phyloP scores from a whole-genome alignment of 2,329 filamentous ascomycete species.

The Sporothrix schenckii region DNA sequence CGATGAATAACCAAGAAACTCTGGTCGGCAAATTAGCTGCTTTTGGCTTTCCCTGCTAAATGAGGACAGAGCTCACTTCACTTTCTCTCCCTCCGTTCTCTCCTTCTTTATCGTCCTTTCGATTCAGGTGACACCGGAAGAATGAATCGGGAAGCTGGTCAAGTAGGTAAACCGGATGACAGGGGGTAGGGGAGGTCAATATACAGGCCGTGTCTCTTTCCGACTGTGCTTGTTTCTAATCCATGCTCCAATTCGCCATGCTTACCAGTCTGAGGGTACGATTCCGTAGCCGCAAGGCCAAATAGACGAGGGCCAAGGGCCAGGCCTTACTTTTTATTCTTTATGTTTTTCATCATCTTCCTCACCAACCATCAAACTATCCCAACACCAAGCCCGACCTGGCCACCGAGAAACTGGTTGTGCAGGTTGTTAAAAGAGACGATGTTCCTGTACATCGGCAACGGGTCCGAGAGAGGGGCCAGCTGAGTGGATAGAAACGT shows the following conservation, averaged over 20 bases:
- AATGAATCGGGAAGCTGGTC: conserved; percentile 16
- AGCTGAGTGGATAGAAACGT: background rate
- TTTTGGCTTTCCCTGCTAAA: background rate
- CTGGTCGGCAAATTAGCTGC: background rate
- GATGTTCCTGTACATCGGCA: background rate
- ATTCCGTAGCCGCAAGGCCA: no score
- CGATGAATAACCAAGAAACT: background rate
- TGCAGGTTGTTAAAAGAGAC: background rate
- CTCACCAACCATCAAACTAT: background rate
- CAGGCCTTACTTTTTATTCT: background rate
- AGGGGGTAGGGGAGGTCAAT: conserved; percentile 20
- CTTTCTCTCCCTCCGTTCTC: background rate
- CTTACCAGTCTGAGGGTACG: no score
- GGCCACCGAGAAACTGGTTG: background rate
- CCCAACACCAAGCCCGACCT: background rate
- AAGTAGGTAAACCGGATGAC: background rate
- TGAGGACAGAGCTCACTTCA: background rate
- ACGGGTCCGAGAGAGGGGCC: background rate
- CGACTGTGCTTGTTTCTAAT: no score
- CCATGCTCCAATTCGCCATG: no score
- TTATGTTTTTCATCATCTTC: background rate
- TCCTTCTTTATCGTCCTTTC: background rate
- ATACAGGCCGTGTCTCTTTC: conserved; percentile 15
- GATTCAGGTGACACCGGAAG: conserved; percentile 15
- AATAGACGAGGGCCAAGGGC: background rate